phyloP scores from a whole-genome alignment of 306 rosid species.

The Geum urbanum region DNA sequence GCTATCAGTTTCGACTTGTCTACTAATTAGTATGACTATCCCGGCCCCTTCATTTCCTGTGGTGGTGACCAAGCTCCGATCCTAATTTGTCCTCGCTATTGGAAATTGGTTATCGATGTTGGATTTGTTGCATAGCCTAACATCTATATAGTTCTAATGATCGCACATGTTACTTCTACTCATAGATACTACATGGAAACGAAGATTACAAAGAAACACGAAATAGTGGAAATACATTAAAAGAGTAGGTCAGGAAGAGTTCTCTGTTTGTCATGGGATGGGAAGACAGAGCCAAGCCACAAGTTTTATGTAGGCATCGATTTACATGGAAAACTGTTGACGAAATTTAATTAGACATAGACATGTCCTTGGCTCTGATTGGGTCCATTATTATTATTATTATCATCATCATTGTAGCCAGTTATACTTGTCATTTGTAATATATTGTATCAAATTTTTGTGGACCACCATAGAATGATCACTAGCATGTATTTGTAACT shows the following conservation, averaged over 20 bases:
- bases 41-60: too few species aligned
- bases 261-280: constrained; percentile 34
- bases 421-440: neutral
- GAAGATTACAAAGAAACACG: neutral
- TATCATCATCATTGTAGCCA: neutral
- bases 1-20: too few species aligned
- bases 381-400: constrained; percentile 1
- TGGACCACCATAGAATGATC: constrained; percentile 2
- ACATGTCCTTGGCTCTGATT: constrained; percentile 26
- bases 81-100: too few species aligned
- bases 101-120: too few species aligned
- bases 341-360: constrained; percentile 33
- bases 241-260: constrained; percentile 24
- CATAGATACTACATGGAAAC: neutral
- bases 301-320: constrained; percentile 36
- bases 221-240: neutral
- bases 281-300: constrained; percentile 45
- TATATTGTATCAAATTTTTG: neutral
- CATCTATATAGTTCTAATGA: too few species aligned
- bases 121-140: too few species aligned
- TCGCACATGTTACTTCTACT: too few species aligned
- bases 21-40: too few species aligned
- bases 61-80: too few species aligned
- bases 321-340: constrained; percentile 28
- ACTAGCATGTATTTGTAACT: neutral